phyloP scores from a whole-genome alignment of 352 stramenopile genomes.

The Pythium brachiatum region DNA sequence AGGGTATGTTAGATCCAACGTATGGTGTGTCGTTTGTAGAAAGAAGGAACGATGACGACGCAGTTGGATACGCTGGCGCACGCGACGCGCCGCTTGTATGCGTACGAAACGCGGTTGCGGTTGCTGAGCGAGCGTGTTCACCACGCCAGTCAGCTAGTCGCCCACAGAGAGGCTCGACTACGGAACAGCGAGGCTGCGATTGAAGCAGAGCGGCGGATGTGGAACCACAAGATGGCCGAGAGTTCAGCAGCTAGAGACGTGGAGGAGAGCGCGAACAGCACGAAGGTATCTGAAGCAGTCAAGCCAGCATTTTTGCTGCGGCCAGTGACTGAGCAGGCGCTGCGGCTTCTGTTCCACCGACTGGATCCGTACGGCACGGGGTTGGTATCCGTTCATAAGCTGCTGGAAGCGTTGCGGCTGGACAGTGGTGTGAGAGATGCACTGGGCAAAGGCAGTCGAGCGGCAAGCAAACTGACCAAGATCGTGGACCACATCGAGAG shows the following conservation, averaged over 20 bases:
- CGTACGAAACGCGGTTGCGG: slow-evolving; percentile 38
- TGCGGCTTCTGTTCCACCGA: slow-evolving; percentile 61
- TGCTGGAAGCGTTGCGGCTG: slow-evolving; percentile 38
- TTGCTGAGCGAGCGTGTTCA: slow-evolving; percentile 40
- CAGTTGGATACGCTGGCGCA: slow-evolving; percentile 45
- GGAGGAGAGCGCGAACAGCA: slow-evolving; percentile 27
- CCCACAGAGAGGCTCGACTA: slow-evolving; percentile 50
- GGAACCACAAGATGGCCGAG: slow-evolving; percentile 9
- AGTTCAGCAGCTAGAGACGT: not conserved
- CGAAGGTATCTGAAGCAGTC: slow-evolving; percentile 33
- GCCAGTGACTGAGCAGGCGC: slow-evolving; percentile 45
- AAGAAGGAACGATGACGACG: slow-evolving; percentile 39
- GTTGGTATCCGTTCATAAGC: slow-evolving; percentile 31
- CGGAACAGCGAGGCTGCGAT: slow-evolving; percentile 70
- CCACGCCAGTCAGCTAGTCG: slow-evolving; percentile 38
- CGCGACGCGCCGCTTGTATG: slow-evolving; percentile 32
- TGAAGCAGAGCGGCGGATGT: slow-evolving; percentile 33
- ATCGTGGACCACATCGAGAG: slow-evolving; percentile 45
- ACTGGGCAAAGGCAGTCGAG: slow-evolving; percentile 26
- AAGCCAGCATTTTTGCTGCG: slow-evolving; percentile 27
- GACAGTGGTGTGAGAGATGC: slow-evolving; percentile 36
- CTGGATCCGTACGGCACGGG: slow-evolving; percentile 65
- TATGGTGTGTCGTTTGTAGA: slow-evolving; percentile 10
- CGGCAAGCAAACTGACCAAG: slow-evolving; percentile 26
- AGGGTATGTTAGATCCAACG: not conserved